Conservation (phyloP, 2,329 filamentous ascomycete species). For the Colletotrichum sp. region DNA sequence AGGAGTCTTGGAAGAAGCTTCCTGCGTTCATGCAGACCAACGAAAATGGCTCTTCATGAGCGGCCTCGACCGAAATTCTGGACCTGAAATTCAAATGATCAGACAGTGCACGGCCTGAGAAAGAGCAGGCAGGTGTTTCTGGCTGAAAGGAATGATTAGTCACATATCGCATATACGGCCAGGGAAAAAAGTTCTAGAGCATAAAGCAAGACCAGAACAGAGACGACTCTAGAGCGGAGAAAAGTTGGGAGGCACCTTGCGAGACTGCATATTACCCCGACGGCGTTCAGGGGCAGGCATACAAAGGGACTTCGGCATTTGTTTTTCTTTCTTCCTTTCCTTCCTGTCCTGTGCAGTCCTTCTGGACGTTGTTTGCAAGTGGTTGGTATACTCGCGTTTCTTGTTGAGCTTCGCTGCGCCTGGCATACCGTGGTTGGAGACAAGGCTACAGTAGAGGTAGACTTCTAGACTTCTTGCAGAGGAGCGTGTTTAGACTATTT, state of each 20-base stretch:
- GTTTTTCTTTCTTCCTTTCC: conserved; percentile 1
- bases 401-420: neutral
- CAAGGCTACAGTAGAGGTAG: neutral
- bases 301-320: conserved; percentile 8
- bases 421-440: neutral
- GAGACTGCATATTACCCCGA: conserved; percentile 11
- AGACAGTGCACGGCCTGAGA: neutral
- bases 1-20: conserved; percentile 58
- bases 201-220: conserved; percentile 3
- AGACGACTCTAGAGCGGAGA: neutral
- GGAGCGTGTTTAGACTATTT: neutral
- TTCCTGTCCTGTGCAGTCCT: conserved; percentile 9
- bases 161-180: conserved; percentile 12
- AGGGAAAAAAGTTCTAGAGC: conserved; percentile 11
- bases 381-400: neutral
- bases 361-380: neutral
- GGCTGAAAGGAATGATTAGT: neutral
- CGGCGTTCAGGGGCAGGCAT: conserved; percentile 20
- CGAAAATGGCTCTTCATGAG: neutral
- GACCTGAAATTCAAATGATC: neutral
- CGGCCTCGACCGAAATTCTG: neutral
- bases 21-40: conserved; percentile 47
- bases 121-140: neutral
- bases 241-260: conserved; percentile 5
- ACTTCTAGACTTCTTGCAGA: neutral